These are phyloP conservation scores for Aureobasidium sp. DNA, from an alignment of 2,329 filamentous ascomycete genomes.

Conservation along the genomic window DNA sequence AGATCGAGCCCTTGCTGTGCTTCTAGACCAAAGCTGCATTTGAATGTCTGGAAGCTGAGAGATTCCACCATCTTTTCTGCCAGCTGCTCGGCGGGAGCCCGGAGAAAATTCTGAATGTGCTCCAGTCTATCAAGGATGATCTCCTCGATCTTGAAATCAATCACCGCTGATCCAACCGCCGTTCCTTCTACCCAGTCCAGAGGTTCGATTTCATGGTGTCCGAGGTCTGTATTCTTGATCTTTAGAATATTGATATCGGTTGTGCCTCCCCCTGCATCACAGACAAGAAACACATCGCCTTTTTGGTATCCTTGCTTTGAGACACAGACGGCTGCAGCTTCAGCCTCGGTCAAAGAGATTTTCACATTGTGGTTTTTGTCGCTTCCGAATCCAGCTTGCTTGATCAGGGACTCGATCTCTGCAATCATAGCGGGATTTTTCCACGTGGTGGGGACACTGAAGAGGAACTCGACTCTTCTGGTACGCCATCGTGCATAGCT, in stretches of 20 bases:
- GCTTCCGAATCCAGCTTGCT: slow-evolving; percentile 13
- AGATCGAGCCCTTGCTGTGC: slow-evolving; percentile 22
- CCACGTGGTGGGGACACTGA: slow-evolving; percentile 28
- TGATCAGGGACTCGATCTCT: slow-evolving; percentile 23
- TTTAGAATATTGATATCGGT: slow-evolving; percentile 44
- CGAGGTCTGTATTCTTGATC: slow-evolving; percentile 26
- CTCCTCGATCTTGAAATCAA: slow-evolving; percentile 42
- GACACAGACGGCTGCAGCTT: slow-evolving; percentile 59
- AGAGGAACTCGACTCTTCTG: slow-evolving; percentile 24
- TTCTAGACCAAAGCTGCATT: slow-evolving; percentile 44
- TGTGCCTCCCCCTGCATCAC: slow-evolving; percentile 59
- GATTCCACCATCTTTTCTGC: slow-evolving; percentile 39
- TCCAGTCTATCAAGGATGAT: background rate
- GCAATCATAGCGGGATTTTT: slow-evolving; percentile 25
- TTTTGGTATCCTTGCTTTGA: slow-evolving; percentile 34
- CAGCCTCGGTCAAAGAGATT: slow-evolving; percentile 59
- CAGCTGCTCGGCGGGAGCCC: slow-evolving; percentile 9
- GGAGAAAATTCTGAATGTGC: background rate
- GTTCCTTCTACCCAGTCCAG: slow-evolving; percentile 26
- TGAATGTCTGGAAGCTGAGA: slow-evolving; percentile 42
- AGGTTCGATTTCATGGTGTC: slow-evolving; percentile 8
- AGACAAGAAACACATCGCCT: slow-evolving; percentile 54
- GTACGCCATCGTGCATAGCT: slow-evolving; percentile 13
- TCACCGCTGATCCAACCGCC: slow-evolving; percentile 46
- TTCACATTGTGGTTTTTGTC: slow-evolving; percentile 37